Percentiles rank a stretch among this genome's conserved stretches.
Evolutionary conservation across 371 early-diverging fungal genomes (phyloP).

Genomic region (Rhizomucor pusillus): DNA sequence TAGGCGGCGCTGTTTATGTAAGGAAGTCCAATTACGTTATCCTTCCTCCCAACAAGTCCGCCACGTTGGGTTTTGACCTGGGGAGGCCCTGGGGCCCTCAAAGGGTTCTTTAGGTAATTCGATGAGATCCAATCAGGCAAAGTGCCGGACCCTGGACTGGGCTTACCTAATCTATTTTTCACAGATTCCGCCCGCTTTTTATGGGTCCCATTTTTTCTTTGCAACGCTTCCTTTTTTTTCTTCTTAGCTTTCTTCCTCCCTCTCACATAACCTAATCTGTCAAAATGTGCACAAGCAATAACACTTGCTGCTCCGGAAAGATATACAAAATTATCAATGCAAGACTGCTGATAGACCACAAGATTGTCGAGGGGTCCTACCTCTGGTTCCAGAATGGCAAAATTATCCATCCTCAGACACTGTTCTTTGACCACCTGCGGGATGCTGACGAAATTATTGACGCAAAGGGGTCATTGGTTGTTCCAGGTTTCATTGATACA

Average conservation of each 20-base stretch:
- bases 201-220: not conserved
- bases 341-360: constrained; percentile 68
- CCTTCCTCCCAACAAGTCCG: too few species aligned
- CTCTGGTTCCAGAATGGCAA: constrained; percentile 78
- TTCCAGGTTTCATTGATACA: constrained; percentile 81
- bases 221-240: not conserved
- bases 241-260: not conserved
- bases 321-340: constrained; percentile 80
- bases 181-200: too few species aligned
- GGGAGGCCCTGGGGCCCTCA: too few species aligned
- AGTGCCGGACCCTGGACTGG: too few species aligned
- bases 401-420: constrained; percentile 71
- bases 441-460: constrained; percentile 74
- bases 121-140: too few species aligned
- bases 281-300: constrained; percentile 5
- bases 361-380: constrained; percentile 68
- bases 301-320: constrained; percentile 23
- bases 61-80: too few species aligned
- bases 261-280: not conserved
- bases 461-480: constrained; percentile 70
- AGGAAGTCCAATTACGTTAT: too few species aligned
- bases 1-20: too few species aligned
- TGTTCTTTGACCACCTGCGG: constrained; percentile 68
- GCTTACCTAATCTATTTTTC: too few species aligned
- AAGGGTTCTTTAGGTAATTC: too few species aligned